phyloP scores from a whole-genome alignment of 2,329 filamentous ascomycete genomes.

The Fusarium marasasianum region DNA sequence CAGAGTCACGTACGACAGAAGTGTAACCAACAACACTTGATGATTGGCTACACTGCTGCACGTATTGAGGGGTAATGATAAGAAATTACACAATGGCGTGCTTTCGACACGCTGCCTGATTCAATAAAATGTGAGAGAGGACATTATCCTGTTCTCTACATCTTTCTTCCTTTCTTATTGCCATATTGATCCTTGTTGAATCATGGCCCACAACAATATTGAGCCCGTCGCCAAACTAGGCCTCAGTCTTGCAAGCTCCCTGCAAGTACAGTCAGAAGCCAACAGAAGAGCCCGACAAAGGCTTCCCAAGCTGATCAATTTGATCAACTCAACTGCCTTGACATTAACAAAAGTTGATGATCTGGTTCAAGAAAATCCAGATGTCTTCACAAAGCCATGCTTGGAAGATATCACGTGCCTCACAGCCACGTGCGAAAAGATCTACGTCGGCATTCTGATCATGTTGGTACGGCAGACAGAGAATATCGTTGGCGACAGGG shows the following conservation, averaged over 20 bases:
- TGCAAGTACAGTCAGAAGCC: background rate
- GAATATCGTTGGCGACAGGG: accelerated
- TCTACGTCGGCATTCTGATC: background rate
- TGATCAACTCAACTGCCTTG: background rate
- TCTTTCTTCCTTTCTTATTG: background rate
- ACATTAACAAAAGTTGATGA: accelerated
- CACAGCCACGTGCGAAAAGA: background rate
- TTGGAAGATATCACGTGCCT: background rate
- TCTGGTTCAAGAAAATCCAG: background rate
- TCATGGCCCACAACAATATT: background rate
- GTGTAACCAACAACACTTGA: background rate
- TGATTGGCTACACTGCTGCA: background rate
- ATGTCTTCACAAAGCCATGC: background rate
- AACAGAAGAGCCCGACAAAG: background rate
- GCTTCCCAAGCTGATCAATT: background rate
- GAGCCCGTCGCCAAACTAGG: background rate
- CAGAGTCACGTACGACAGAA: background rate
- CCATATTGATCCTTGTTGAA: accelerated
- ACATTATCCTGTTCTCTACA: accelerated
- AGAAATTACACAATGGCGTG: background rate
- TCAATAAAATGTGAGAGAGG: background rate
- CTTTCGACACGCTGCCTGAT: background rate
- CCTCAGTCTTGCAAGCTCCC: background rate
- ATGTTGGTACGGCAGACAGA: background rate
- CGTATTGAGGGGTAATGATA: background rate